Evolutionary conservation across 129 eudicot genomes (phyloP).

Genomic region (Glebionis coronaria): DNA sequence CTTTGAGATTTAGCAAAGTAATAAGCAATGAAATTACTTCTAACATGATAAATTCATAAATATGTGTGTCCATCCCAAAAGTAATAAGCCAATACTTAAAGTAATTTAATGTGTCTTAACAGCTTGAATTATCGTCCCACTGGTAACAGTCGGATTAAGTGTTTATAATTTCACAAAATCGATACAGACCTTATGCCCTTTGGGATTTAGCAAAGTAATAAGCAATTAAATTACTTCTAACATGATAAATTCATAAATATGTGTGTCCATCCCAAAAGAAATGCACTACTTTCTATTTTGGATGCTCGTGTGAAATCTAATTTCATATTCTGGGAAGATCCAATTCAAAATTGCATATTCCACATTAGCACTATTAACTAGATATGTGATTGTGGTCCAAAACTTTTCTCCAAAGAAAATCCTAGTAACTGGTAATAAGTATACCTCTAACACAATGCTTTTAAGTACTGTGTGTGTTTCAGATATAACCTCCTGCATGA

Average conservation of each 20-base stretch:
- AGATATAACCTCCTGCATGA: constrained; percentile 97
- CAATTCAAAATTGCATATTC: not conserved
- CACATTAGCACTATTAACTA: not conserved
- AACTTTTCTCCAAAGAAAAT: not conserved
- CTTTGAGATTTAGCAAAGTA: not conserved
- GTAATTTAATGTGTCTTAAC: too few relatives aligned
- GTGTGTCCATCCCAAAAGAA: not conserved
- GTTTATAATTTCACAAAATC: too few relatives aligned
- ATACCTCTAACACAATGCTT: constrained; percentile 69
- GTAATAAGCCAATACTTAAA: too few relatives aligned
- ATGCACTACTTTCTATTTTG: not conserved
- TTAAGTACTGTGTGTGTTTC: constrained; percentile 81
- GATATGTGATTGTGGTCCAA: constrained; percentile 5
- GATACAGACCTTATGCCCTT: not conserved
- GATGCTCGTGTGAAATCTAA: constrained; percentile 4
- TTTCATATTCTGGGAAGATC: not conserved
- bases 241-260: not conserved
- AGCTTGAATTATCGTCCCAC: too few relatives aligned
- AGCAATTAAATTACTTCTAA: constrained; percentile 5
- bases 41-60: not conserved
- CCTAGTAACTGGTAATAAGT: constrained; percentile 11
- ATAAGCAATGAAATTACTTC: constrained; percentile 3
- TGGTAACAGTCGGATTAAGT: too few relatives aligned
- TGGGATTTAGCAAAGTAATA: not conserved
- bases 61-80: not conserved